Conservation (phyloP, 164 flowering plant genomes). For the Protea cynaroides region DNA sequence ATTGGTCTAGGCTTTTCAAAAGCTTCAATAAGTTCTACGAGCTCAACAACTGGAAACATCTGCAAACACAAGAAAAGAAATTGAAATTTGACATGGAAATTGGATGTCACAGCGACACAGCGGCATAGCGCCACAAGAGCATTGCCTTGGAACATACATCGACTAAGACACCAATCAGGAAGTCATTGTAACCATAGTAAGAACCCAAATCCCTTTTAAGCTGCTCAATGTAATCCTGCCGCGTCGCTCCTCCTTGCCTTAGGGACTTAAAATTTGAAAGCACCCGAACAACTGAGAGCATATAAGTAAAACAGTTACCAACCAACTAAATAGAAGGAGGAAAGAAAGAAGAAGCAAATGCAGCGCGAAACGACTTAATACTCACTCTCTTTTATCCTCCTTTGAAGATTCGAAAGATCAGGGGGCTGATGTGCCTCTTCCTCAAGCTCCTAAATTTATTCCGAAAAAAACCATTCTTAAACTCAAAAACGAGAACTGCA, state of each 20-base stretch:
- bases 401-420: constrained; percentile 64
- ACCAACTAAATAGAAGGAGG: not conserved
- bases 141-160: constrained; percentile 45
- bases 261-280: constrained; percentile 73
- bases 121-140: not conserved
- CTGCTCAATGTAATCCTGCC: constrained; percentile 79
- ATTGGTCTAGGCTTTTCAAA: constrained; percentile 88
- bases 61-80: constrained; percentile 19
- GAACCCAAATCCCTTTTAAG: constrained; percentile 71
- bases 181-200: constrained; percentile 96
- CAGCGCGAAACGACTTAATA: not conserved
- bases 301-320: not conserved
- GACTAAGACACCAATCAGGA: constrained; percentile 64
- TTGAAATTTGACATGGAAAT: not conserved
- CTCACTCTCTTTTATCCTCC: constrained; percentile 85
- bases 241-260: constrained; percentile 59
- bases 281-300: constrained; percentile 62
- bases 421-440: constrained; percentile 69
- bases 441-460: constrained; percentile 63
- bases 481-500: not conserved
- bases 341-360: not conserved
- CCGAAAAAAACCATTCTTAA: not conserved
- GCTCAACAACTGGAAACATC: constrained; percentile 90
- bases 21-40: constrained; percentile 86
- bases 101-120: not conserved